A percentile compares a stretch with the other conserved stretches of the same genome.
Evolutionary conservation across 164 flowering plant genomes (phyloP).

Genomic region (grape (Vitis vinifera)): ASM3070453v1 NC_081821.1:8482001-8482500

Average conservation of each 20-base stretch:
- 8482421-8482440: conserved; percentile 92
- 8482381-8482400: conserved; percentile 97
- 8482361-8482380: conserved; percentile 92
- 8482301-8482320: conserved; percentile 97
- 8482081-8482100: conserved; percentile 95
- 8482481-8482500: conserved; percentile 5
- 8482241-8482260: conserved; percentile 80
- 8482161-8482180: neutral
- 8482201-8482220: neutral
- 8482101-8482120: conserved; percentile 76
- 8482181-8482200: neutral
- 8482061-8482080: conserved; percentile 89
- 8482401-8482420: conserved; percentile 98
- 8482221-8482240: conserved; percentile 21
- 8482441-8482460: conserved; percentile 82
- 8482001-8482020: neutral
- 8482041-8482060: conserved; percentile 92
- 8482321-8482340: conserved; percentile 86
- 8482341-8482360: conserved; percentile 98
- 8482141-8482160: conserved; percentile 43
- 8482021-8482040: neutral
- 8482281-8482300: conserved; percentile 98
- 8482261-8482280: conserved; percentile 96
- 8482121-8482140: conserved; percentile 92
- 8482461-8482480: conserved; percentile 75